These are phyloP conservation scores for Dactylonectria macrodidyma DNA, from an alignment of 2,329 filamentous ascomycete species.

Conservation along the genomic window DNA sequence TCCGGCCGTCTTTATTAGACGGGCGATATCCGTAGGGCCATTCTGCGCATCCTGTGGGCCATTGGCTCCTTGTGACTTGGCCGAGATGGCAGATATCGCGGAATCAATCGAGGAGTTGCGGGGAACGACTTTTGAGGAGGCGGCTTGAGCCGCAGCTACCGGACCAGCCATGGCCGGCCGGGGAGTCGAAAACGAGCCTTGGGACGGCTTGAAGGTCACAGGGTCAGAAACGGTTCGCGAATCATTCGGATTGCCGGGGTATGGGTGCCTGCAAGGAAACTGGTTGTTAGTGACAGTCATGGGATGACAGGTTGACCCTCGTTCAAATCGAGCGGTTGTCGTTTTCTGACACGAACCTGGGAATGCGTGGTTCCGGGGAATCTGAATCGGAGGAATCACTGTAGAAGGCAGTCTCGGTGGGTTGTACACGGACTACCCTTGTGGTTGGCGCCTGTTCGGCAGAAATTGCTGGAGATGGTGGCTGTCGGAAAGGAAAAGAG, in stretches of 20 bases:
- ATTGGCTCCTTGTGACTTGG: slow-evolving; percentile 68
- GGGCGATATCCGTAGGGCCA: slow-evolving; percentile 82
- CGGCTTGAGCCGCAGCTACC: slow-evolving; percentile 58
- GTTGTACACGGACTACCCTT: slow-evolving; percentile 31
- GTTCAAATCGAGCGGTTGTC: slow-evolving; percentile 15
- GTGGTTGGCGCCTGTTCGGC: slow-evolving; percentile 34
- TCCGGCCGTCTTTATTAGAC: slow-evolving; percentile 86
- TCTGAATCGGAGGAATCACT: slow-evolving; percentile 56
- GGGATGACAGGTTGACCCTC: slow-evolving; percentile 9
- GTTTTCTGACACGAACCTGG: slow-evolving; percentile 50
- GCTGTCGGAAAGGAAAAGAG: slow-evolving; percentile 44
- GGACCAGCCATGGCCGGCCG: slow-evolving; percentile 64
- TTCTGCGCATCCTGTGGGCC: slow-evolving; percentile 70
- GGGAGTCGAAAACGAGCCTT: slow-evolving; percentile 56
- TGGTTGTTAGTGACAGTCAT: slow-evolving; percentile 27
- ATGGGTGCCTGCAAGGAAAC: slow-evolving; percentile 44
- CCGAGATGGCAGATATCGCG: slow-evolving; percentile 84
- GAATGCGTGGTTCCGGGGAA: slow-evolving; percentile 50
- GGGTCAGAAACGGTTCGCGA: slow-evolving; percentile 61
- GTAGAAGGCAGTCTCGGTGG: slow-evolving; percentile 52
- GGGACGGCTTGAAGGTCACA: slow-evolving; percentile 59
- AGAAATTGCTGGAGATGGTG: slow-evolving; percentile 44
- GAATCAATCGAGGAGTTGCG: slow-evolving; percentile 94
- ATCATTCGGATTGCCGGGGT: slow-evolving; percentile 62
- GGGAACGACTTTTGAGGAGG: slow-evolving; percentile 61